phyloP scores from a whole-genome alignment of 805 yeast genomes.

The Hanseniaspora mollemarum region DNA sequence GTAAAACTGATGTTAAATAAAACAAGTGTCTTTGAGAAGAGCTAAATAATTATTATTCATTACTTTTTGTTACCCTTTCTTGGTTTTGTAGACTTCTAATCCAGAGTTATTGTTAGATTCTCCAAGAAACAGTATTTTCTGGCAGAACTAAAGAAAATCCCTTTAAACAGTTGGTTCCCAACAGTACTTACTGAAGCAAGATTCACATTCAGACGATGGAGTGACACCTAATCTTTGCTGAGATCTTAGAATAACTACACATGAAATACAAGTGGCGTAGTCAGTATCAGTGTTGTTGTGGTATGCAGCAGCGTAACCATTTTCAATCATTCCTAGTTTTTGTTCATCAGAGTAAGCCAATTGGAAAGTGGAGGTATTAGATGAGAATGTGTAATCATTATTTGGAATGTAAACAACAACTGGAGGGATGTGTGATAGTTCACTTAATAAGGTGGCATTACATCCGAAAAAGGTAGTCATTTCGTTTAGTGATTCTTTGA shows the following conservation, averaged over 20 bases:
- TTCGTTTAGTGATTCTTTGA: conserved; percentile 48
- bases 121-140: no score
- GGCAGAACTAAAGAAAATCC: no score
- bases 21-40: no score
- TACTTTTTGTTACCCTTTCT: no score
- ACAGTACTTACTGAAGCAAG: conserved; percentile 65
- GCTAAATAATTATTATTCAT: no score
- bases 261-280: conserved; percentile 67
- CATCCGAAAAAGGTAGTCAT: conserved; percentile 80
- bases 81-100: no score
- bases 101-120: no score
- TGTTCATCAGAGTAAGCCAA: conserved; percentile 51
- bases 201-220: conserved; percentile 56
- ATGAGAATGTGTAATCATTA: conserved; percentile 48
- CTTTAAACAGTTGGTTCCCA: conserved; percentile 21
- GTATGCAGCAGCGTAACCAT: conserved; percentile 66
- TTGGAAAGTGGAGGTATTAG: conserved; percentile 65
- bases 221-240: conserved; percentile 54
- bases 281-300: conserved; percentile 54
- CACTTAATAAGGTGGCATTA: conserved; percentile 50
- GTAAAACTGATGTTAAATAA: no score
- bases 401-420: conserved; percentile 71
- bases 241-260: conserved; percentile 71
- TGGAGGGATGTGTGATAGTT: conserved; percentile 49
- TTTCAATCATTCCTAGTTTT: conserved; percentile 48